Base-by-base conservation (phyloP, 2,329 filamentous ascomycete genomes). In the Kalmusia sp. region DNA sequence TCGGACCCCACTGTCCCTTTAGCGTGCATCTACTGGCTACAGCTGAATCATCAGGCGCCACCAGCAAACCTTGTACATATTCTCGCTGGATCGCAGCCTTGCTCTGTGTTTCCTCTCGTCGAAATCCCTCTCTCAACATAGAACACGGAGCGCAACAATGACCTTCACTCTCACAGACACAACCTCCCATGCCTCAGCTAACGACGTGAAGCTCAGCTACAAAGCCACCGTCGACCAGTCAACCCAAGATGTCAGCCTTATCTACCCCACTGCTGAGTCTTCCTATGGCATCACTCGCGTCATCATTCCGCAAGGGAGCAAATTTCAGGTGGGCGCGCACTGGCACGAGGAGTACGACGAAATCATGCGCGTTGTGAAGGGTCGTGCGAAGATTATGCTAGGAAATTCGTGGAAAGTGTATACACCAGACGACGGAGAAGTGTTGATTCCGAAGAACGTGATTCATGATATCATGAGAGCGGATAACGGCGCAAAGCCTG, bases 341-440 rank as follows among this genome's bases (percentile, higher is more conserved):
- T 57, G 54, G 54, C 54, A 57, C 17, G 54, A 57, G 25, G 50
- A 48, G 5, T 57, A 57, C 22, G 54, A 57, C 19, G 54, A 54
- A 33, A 34, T 51, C 15, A 57, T 57, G 54, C 22, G 41, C n/a
- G 41, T 54, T 7, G 21, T 31, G 3, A 50, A 54, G 24, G 54
- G 51, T 9, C 46, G 54, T 9, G 50, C 41, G 15, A 57, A 53
- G 15, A 45, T 57, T 12, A 22, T 46, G n/a, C 22, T 57, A 14
- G 54, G 54, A 1, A 54, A 28, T 4, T 34, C 33, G 8, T 57
- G 43, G 28, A 46, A 27, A 15, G 40, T 51, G 5, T 31, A 44
- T 21, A 30, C 24, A 11, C 43, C 51, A 11, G 51, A 54, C 7
- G 54, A 57, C 41, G 54, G 51, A 3, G 54, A 57, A 21, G n/a